These are phyloP conservation scores for Ogataea nonfermentans DNA, from an alignment of 805 yeast genomes.

Conservation along the genomic window DNA sequence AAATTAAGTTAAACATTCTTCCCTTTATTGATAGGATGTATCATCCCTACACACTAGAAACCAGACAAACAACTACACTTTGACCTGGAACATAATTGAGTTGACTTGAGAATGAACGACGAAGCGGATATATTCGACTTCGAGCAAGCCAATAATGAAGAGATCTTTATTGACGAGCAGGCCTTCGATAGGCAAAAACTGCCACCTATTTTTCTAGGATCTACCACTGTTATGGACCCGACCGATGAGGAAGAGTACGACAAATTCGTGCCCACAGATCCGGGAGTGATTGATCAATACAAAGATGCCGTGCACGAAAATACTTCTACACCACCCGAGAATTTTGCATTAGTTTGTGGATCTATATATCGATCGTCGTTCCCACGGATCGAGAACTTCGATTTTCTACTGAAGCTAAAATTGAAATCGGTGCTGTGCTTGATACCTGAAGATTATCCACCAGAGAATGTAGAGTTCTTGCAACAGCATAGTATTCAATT, in stretches of 20 bases:
- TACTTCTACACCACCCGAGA: conserved; percentile 71
- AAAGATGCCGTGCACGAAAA: conserved; percentile 2
- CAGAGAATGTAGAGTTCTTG: conserved; percentile 65
- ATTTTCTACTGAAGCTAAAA: conserved; percentile 57
- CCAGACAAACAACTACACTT: not conserved
- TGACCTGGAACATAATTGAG: not conserved
- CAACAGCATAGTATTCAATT: conserved; percentile 59
- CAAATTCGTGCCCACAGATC: conserved; percentile 31
- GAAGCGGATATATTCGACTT: conserved; percentile 24
- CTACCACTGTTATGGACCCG: not conserved
- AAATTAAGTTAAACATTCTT: conserved; percentile 3
- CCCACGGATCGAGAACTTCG: conserved; percentile 82
- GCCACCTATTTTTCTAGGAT: conserved; percentile 6
- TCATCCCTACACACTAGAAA: not conserved
- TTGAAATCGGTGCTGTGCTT: conserved; percentile 77
- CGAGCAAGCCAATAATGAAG: conserved; percentile 22
- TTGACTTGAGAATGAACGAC: conserved; percentile 18
- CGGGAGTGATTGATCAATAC: conserved; percentile 21
- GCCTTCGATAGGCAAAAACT: conserved; percentile 7
- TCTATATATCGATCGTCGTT: conserved; percentile 84
- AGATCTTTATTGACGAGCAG: conserved; percentile 22
- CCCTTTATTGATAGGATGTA: conserved; percentile 8
- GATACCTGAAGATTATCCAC: conserved; percentile 90
- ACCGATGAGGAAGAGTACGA: conserved; percentile 34
- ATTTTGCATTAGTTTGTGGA: conserved; percentile 80